phyloP scores from a whole-genome alignment of 2,329 filamentous ascomycete species.

The Kalaharituber pfeilii region DNA sequence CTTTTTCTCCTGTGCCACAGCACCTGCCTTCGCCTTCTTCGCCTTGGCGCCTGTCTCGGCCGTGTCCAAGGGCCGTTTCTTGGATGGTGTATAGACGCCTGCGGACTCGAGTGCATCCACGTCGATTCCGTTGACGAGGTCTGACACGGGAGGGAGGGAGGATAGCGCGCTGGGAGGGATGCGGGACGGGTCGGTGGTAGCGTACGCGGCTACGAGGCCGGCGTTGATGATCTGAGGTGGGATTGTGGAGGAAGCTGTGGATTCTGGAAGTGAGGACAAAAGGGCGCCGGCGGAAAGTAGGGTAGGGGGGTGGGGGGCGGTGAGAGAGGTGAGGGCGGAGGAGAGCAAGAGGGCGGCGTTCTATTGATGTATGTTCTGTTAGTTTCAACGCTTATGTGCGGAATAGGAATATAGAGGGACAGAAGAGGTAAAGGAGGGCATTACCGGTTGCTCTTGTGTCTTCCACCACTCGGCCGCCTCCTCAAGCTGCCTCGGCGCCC shows the following conservation, averaged over 20 bases:
- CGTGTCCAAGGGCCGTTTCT: constrained; percentile 36
- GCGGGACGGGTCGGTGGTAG: constrained; percentile 41
- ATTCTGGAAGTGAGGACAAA: constrained; percentile 45
- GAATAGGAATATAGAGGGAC: too few relatives aligned
- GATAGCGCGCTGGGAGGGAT: constrained; percentile 36
- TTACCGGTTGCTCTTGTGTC: constrained; percentile 30
- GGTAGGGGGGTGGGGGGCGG: background rate
- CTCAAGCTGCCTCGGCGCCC: constrained; percentile 53
- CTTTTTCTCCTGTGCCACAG: constrained; percentile 38
- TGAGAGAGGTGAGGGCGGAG: background rate
- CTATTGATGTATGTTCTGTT: background rate
- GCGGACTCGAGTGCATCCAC: constrained; percentile 44
- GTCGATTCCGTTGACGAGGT: constrained; percentile 44
- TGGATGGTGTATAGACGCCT: constrained; percentile 41
- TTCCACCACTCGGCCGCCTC: constrained; percentile 70
- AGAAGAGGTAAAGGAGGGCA: background rate
- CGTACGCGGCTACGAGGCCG: constrained; percentile 71
- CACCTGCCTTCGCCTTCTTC: constrained; percentile 31
- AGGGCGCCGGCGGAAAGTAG: constrained; percentile 47
- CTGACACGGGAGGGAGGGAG: constrained; percentile 42
- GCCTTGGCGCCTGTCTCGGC: constrained; percentile 26
- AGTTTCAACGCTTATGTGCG: too few relatives aligned
- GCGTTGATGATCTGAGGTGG: constrained; percentile 54
- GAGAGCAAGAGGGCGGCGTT: background rate
- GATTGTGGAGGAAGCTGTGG: constrained; percentile 35